Base-by-base conservation (phyloP, 106 monocot genomes). In the Cymbidium sinense region DNA sequence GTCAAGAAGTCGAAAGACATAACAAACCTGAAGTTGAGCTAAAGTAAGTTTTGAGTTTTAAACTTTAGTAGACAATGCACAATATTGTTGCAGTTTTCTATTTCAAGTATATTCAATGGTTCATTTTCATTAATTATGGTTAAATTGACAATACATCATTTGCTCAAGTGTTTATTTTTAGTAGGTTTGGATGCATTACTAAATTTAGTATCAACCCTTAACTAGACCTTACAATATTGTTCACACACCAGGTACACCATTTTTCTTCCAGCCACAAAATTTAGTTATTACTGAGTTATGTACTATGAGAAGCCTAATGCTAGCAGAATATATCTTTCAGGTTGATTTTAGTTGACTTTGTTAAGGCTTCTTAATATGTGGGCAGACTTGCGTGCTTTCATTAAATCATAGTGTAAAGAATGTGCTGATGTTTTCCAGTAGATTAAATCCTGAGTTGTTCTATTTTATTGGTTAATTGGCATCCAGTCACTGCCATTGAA, bases 11-110 rank as follows among this genome's bases (percentile, higher is more conserved):
- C 51, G 98, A 98, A 81, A 79, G 98, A 70, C 89, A 98, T 64
- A 90, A 98, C 88, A 98, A 98, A 77, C 98, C 94, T 37, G 98
- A 98, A 84, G 94, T 94, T 65, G 91, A 94, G 70, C 87, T 96
- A 21, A 93, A 89, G 96, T 96, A 93, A 93, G 96, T 83, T 78
- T 7, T 31, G 67, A 0, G 2, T 67, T 67, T 67, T 29, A 67
- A 67, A 31, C 3, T 34, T 67, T 34, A 5, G 1, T 67, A 31
- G 29, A 67, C 67, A 31, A 31, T 33, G 29, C 15, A 17, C 10
- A 67, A 5, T 58, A 5, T 58, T 58, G 58, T 67, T 67, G 29
- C 33, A 33, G 15, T 67, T 67, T 1, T 17, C 29, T 67, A 33
- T 67, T 31, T 67, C 17, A 33, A 67, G 67, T 7, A 58, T 23